These are phyloP conservation scores for Aspergillus felis DNA, from an alignment of 2,329 filamentous ascomycete species.

Conservation along the genomic window DNA sequence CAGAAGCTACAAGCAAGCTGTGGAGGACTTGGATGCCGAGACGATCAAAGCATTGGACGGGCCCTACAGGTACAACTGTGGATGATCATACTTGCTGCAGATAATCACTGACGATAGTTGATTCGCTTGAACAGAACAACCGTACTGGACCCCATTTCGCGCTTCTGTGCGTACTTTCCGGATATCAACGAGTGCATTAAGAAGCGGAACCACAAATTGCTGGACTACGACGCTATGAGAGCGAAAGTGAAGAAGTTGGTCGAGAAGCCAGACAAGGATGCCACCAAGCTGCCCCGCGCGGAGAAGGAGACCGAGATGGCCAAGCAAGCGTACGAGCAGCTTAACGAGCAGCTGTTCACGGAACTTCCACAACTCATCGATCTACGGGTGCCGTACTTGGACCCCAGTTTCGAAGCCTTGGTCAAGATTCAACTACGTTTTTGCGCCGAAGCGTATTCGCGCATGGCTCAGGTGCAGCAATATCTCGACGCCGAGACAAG, in stretches of 20 bases:
- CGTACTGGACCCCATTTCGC: slow-evolving; percentile 89
- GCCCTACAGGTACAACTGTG: slow-evolving; percentile 67
- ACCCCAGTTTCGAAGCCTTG: slow-evolving; percentile 93
- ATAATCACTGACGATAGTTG: not conserved
- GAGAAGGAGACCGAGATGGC: slow-evolving; percentile 97
- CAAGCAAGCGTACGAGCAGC: slow-evolving; percentile 86
- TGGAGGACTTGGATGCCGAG: slow-evolving; percentile 95
- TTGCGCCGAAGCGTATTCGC: slow-evolving; percentile 93
- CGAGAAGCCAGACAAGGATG: slow-evolving; percentile 98
- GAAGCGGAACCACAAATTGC: slow-evolving; percentile 96
- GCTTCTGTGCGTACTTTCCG: slow-evolving; percentile 97
- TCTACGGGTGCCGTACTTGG: slow-evolving; percentile 91
- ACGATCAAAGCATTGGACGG: slow-evolving; percentile 98
- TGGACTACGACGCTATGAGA: slow-evolving; percentile 94
- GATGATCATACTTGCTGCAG: not conserved
- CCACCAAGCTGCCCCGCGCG: slow-evolving; percentile 88
- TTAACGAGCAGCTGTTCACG: slow-evolving; percentile 91
- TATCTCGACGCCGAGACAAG: slow-evolving; percentile 93
- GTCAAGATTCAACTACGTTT: slow-evolving; percentile 98
- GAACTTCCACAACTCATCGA: slow-evolving; percentile 96
- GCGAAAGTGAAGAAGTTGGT: slow-evolving; percentile 95
- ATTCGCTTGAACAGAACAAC: slow-evolving; percentile 60
- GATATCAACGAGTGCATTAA: slow-evolving; percentile 99
- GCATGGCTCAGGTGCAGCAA: slow-evolving; percentile 99
- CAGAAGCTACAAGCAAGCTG: slow-evolving; percentile 95